Evolutionary conservation across 768 basidiomycete species (phyloP).

Genomic region (Auricularia heimuer): DNA sequence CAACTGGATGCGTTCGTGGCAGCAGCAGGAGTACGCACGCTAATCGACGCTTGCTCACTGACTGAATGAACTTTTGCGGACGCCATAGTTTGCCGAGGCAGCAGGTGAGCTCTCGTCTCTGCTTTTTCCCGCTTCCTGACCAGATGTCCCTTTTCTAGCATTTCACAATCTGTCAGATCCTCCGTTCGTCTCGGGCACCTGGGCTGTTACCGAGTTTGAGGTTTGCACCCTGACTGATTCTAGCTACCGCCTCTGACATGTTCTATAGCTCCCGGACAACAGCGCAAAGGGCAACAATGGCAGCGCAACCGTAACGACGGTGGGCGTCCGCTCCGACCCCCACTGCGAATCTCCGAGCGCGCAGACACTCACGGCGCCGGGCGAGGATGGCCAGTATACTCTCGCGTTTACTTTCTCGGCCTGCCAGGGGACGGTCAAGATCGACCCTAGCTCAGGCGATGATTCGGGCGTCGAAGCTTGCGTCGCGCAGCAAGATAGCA

Average conservation of each 20-base stretch:
- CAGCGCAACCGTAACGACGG: constrained; percentile 41
- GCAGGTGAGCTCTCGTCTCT: constrained; percentile 10
- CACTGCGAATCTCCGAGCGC: constrained; percentile 34
- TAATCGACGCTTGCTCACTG: not conserved
- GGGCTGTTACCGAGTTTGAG: constrained; percentile 46
- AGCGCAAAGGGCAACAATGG: constrained; percentile 35
- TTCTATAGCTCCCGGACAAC: constrained; percentile 31
- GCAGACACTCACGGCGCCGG: not conserved
- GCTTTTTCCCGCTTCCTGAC: not conserved
- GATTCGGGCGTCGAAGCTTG: not conserved
- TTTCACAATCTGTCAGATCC: constrained; percentile 42
- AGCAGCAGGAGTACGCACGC: constrained; percentile 41
- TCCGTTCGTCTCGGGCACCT: constrained; percentile 40
- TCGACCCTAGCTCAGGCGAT: not conserved
- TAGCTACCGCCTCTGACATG: not conserved
- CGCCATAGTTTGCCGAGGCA: constrained; percentile 30
- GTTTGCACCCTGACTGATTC: constrained; percentile 22
- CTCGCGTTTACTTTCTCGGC: not conserved
- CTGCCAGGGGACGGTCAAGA: not conserved
- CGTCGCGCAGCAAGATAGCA: not conserved
- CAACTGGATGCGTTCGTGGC: constrained; percentile 46
- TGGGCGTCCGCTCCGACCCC: constrained; percentile 36
- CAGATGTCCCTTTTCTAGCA: constrained; percentile 10
- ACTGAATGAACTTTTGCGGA: not conserved
- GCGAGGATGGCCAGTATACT: not conserved